Conservation (phyloP, 2,329 filamentous ascomycete genomes). For the Colletotrichum eleusines region DNA sequence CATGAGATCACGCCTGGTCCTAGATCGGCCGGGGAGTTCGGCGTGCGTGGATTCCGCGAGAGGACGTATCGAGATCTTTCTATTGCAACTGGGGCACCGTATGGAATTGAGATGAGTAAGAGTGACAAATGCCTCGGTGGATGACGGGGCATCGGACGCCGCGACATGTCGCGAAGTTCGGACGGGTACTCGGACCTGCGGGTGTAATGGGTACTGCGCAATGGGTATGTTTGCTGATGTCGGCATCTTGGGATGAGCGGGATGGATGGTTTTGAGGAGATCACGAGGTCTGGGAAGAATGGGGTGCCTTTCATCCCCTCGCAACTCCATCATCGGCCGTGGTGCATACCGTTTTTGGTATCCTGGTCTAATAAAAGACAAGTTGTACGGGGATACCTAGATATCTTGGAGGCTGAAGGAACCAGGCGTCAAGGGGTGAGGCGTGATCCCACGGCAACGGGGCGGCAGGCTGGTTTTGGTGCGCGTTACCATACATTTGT, state of each 20-base stretch:
- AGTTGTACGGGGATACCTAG: background rate
- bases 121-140: background rate
- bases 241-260: background rate
- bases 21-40: background rate
- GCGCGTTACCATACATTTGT: background rate
- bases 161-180: background rate
- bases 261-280: background rate
- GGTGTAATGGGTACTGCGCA: background rate
- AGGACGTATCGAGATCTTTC: background rate
- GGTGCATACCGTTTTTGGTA: background rate
- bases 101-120: background rate
- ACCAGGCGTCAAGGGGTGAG: background rate
- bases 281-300: background rate
- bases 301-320: too few species aligned
- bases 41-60: background rate
- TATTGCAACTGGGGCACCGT: background rate
- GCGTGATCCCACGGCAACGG: background rate
- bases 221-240: background rate
- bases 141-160: background rate
- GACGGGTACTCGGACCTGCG: background rate
- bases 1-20: constrained; percentile 11
- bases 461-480: background rate
- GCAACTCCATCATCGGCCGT: background rate
- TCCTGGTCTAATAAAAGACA: background rate
- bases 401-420: background rate